phyloP scores from a whole-genome alignment of 305 asterid genomes.

The Ilex paraguariensis region DNA sequence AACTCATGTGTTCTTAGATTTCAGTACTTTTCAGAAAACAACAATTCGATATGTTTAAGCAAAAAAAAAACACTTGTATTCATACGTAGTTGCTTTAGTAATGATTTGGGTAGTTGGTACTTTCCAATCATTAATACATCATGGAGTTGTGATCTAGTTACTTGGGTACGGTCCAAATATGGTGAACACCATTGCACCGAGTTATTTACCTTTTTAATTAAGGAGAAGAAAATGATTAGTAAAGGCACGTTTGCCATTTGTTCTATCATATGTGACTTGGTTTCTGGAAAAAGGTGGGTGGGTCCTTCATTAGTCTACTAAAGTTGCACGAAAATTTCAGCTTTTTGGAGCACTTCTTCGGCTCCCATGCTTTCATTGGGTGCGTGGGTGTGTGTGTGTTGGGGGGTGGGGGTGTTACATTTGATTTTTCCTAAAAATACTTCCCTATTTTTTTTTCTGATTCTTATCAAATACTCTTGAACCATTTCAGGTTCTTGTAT shows the following conservation, averaged over 20 bases:
- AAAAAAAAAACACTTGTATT: too few species aligned
- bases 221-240: slow-evolving; percentile 17
- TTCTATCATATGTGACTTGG: slow-evolving; percentile 32
- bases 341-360: slow-evolving; percentile 52
- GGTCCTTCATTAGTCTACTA: slow-evolving; percentile 21
- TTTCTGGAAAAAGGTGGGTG: slow-evolving; percentile 20
- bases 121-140: slow-evolving; percentile 38
- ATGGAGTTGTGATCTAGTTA: slow-evolving; percentile 36
- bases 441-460: too few species aligned
- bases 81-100: neutral
- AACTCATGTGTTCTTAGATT: too few species aligned
- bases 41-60: too few species aligned
- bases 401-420: too few species aligned
- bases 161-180: slow-evolving; percentile 9
- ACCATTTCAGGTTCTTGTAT: too few species aligned
- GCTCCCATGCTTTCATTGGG: slow-evolving; percentile 6
- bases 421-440: too few species aligned
- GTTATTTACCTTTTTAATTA: too few species aligned
- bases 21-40: too few species aligned
- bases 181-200: neutral
- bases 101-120: slow-evolving; percentile 10
- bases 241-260: slow-evolving; percentile 25
- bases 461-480: too few species aligned
- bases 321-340: slow-evolving; percentile 37
- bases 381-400: too few species aligned